Evolutionary conservation across 164 flowering plant species (phyloP).

Genomic region (Hamamelis virginiana): DNA sequence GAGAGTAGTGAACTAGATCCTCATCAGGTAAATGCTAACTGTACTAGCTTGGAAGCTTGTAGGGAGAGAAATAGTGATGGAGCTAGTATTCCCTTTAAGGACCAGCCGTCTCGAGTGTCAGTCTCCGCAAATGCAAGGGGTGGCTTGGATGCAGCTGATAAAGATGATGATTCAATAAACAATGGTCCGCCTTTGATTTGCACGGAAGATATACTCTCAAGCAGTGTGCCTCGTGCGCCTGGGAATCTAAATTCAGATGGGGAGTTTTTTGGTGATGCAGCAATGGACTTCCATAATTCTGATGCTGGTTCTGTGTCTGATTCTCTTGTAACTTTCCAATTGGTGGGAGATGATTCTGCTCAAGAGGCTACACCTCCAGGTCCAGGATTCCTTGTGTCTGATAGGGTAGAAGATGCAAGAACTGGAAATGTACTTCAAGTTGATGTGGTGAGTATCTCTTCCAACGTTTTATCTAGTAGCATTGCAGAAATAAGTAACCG

Average conservation of each 20-base stretch:
- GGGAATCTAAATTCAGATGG: constrained; percentile 23
- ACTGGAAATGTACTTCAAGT: constrained; percentile 55
- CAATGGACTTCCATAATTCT: constrained; percentile 29
- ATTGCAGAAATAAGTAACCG: constrained; percentile 39
- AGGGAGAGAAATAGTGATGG: constrained; percentile 28
- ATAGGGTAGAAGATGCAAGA: constrained; percentile 32
- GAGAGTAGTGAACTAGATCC: constrained; percentile 37
- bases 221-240: constrained; percentile 24
- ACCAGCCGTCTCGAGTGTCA: constrained; percentile 33
- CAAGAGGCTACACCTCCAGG: constrained; percentile 40
- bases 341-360: constrained; percentile 32
- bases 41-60: constrained; percentile 20
- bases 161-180: constrained; percentile 23
- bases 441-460: constrained; percentile 62
- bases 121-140: constrained; percentile 26
- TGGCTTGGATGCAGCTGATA: constrained; percentile 24
- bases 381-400: constrained; percentile 40
- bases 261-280: constrained; percentile 25
- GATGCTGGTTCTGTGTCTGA: constrained; percentile 30
- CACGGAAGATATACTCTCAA: constrained; percentile 24
- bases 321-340: constrained; percentile 22
- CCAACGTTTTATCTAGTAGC: constrained; percentile 39
- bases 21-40: constrained; percentile 25
- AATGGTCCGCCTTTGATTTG: constrained; percentile 19
- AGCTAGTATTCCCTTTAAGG: constrained; percentile 38